A percentile compares a stretch with the other conserved stretches of the same genome.
Conservation (phyloP, 176 grass and related monocot genomes). For the Carex kokanica region DNA sequence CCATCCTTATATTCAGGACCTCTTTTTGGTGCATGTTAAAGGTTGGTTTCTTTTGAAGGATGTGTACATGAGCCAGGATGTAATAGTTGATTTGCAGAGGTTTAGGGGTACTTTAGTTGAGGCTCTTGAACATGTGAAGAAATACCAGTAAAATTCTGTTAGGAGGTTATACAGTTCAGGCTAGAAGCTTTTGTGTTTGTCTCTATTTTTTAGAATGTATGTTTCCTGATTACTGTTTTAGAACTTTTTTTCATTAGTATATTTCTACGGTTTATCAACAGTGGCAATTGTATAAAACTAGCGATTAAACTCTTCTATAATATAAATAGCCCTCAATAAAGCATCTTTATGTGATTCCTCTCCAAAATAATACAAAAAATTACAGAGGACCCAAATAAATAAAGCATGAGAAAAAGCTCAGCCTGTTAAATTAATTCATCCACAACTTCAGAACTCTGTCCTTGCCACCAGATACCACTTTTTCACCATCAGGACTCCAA, state of each 20-base stretch:
- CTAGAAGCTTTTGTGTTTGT: background rate
- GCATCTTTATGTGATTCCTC: background rate
- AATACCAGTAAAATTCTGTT: background rate
- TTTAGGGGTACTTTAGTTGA: constrained; percentile 27
- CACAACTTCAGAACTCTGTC: constrained; percentile 79
- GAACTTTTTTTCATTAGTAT: background rate
- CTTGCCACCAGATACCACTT: constrained; percentile 87
- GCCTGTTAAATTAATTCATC: constrained; percentile 56
- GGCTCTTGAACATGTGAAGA: constrained; percentile 25
- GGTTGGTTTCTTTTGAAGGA: constrained; percentile 30
- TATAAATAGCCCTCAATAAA: background rate
- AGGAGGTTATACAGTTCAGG: background rate
- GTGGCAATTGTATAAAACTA: background rate
- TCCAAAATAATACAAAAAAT: background rate
- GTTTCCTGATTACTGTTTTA: background rate
- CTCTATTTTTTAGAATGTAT: background rate
- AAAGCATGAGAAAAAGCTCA: background rate
- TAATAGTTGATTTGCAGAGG: constrained; percentile 23
- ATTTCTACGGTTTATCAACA: background rate
- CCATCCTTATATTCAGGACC: constrained; percentile 32
- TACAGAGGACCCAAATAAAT: background rate
- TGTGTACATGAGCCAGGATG: constrained; percentile 19
- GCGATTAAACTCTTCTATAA: background rate
- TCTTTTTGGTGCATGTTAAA: constrained; percentile 25
- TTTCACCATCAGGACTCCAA: constrained; percentile 63